phyloP scores from a whole-genome alignment of 2,329 filamentous ascomycete genomes.

The Colletotrichum sp. region DNA sequence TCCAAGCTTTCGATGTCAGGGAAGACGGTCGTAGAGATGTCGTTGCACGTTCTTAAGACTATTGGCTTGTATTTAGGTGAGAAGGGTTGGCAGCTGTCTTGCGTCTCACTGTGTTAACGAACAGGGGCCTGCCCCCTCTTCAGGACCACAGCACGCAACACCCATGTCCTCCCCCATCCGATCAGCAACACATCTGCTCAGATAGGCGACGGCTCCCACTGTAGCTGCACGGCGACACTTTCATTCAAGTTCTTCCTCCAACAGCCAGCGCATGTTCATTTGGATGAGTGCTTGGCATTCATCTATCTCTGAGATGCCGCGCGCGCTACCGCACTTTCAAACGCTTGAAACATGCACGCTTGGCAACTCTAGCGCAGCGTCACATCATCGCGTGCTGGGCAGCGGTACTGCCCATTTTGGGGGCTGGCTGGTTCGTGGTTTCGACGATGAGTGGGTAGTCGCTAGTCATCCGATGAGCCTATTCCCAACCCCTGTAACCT shows the following conservation, averaged over 20 bases:
- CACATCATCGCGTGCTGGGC: not conserved
- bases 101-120: not conserved
- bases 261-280: not conserved
- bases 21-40: not conserved
- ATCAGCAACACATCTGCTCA: not conserved
- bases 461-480: conserved; percentile 11
- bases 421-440: not conserved
- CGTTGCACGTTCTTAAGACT: not conserved
- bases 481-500: conserved; percentile 9
- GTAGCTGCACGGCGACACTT: not conserved
- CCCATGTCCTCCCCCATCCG: not conserved
- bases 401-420: not conserved
- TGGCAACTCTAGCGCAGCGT: not conserved
- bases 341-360: not conserved
- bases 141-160: not conserved
- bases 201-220: not conserved
- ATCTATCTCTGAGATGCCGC: conserved; percentile 2
- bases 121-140: not conserved
- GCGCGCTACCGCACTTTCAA: not conserved
- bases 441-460: not conserved
- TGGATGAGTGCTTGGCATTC: not conserved
- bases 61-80: not conserved
- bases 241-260: conserved; percentile 17
- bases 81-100: not conserved
- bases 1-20: not conserved